Evolutionary conservation across 2,329 filamentous ascomycete species (phyloP), one percentile per base, ranked within the genome.

Genomic region (Fusarium sp.): DNA sequence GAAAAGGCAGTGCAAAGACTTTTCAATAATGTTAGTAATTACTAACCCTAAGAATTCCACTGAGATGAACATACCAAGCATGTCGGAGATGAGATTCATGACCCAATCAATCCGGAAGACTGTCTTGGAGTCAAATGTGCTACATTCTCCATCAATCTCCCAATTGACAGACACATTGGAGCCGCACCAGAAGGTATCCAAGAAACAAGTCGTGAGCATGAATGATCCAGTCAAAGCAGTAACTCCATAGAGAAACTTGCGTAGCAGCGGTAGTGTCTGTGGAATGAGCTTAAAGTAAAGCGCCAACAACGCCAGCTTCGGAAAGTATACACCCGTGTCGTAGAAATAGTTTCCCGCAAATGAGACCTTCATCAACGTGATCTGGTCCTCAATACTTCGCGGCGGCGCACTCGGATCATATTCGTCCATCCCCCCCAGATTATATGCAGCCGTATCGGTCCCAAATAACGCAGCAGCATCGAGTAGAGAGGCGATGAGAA

Each of bases 151-250:
- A 6, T 80, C 57, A 1, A 71, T 38, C 5, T 76, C 65, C 79
- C 77, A 80, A 40, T 80, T 80, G 15, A 80, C 65, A 1, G 79
- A 50, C 6, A 79, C 77, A 4, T 80, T 63, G 4, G 60, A 6
- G 2, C 79, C 79, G n/a, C 79, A 80, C 77, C 78, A 80, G n/a
- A 80, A 80, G 0, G 79, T 80, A 43, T 80, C 79, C 53, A 80
- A 19, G 4, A 79, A 73, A 16, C 65, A 75, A 7, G 79, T 80
- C 1, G 75, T 74, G 1, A 76, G 18, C 38, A 73, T 73, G 18
- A 80, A 80, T 2, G 50, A 44, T 13, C 60, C 47, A 6, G 78
- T 80, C 67, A 80, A 23, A 2, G 44, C 75, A 2, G 72, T 78
- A 1, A 58, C 57, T 4, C 21, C 72, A 33, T 78, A 78, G 1